These are phyloP conservation scores for Hawksworthiomyces lignivorus DNA, from an alignment of 2,329 filamentous ascomycete genomes.

Conservation along the genomic window DNA sequence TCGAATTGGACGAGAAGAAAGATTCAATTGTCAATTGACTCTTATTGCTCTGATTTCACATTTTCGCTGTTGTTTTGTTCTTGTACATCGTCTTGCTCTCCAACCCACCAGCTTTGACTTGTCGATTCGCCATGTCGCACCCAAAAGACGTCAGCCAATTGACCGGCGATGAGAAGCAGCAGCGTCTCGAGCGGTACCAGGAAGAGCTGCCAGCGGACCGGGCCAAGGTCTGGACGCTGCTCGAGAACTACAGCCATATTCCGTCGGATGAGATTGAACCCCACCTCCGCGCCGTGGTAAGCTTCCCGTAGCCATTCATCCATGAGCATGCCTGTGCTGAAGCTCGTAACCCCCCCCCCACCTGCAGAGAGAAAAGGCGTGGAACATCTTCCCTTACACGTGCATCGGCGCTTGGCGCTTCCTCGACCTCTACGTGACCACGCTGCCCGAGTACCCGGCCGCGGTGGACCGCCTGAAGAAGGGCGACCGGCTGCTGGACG, in stretches of 20 bases:
- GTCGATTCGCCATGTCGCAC: not conserved
- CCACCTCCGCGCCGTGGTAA: slow-evolving; percentile 16
- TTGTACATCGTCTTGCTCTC: too few relatives aligned
- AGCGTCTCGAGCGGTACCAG: slow-evolving; percentile 5
- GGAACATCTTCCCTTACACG: slow-evolving; percentile 27
- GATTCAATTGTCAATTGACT: too few relatives aligned
- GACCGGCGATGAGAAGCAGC: too few relatives aligned
- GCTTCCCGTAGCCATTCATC: not conserved
- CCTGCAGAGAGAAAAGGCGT: slow-evolving; percentile 27
- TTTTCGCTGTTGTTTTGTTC: too few relatives aligned
- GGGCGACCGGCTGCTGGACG: slow-evolving; percentile 27
- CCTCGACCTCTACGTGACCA: slow-evolving; percentile 26
- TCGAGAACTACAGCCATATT: slow-evolving; percentile 18
- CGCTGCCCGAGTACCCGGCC: slow-evolving; percentile 22
- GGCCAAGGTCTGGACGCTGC: slow-evolving; percentile 15
- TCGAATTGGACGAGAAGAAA: too few relatives aligned
- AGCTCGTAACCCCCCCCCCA: not conserved
- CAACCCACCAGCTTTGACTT: too few relatives aligned
- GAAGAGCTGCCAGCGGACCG: slow-evolving; percentile 11
- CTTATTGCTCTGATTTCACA: too few relatives aligned
- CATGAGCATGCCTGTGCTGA: not conserved
- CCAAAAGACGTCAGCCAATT: too few relatives aligned
- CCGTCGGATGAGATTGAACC: slow-evolving; percentile 16
- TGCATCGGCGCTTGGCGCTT: slow-evolving; percentile 34
- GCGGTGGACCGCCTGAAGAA: slow-evolving; percentile 22